Evolutionary conservation across 768 basidiomycete species (phyloP), one percentile per base, ranked within the genome.

Genomic region (Rhizopogon vinicolor): DNA sequence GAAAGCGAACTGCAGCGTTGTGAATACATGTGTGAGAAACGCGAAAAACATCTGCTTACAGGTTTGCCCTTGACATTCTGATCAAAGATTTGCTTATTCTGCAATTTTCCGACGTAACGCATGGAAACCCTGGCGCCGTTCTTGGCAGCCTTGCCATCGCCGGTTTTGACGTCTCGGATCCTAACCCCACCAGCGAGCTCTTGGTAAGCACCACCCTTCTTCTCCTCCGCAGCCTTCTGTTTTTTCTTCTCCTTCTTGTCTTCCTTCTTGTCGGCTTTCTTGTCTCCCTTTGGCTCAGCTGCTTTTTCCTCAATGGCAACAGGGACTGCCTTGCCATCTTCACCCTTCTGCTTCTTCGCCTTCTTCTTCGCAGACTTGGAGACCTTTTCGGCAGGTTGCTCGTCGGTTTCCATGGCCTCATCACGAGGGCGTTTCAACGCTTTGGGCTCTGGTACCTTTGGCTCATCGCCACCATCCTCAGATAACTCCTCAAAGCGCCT

Each of bases 61-160:
- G 93, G 92, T 63, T 88, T 87, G 62, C 95, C 95, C 69, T 85
- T 87, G 60, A 77, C 81, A 70, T 93, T 93, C 61, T 79, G 76
- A 73, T 94, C 92, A 61, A 93, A 93, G 18, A 85, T 60, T 62
- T 83, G 86, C 62, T 88, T 89, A 58, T 85, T 83, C 51, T 74
- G 69, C 42, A 97, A 77, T 75, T 94, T 96, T 61, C 96, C 96
- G 62, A 98, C 86, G 72, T 98, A 98, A 55, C 96, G 79, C 87
- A 98, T 91, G 52, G 75, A 76, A 48, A 97, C 79, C 42, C 76
- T 85, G 72, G 87, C 85, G 14, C 95, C 95, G 53, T 84, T 82
- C 78, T 95, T 97, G 16, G 91, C 93, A 64, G 79, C 77, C 39
- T 89, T 84, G n/a, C 96, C 96, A 1, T 81, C 82, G 44, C 96